These are phyloP conservation scores for Quercus tomentella DNA, from an alignment of 331 rosid species.

Conservation along the genomic window DNA sequence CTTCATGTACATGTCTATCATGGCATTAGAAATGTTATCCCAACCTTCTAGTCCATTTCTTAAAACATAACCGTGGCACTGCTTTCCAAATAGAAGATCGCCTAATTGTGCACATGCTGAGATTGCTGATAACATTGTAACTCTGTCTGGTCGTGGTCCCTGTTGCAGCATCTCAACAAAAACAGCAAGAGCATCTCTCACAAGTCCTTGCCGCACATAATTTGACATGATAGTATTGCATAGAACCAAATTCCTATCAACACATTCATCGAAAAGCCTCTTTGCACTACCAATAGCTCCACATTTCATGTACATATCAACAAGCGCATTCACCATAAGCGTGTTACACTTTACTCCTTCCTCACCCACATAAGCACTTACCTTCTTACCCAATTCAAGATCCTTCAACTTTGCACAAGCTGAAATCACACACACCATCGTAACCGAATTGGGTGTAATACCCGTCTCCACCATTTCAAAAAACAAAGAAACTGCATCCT, in stretches of 20 bases:
- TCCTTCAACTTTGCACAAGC: constrained; percentile 86
- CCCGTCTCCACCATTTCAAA: constrained; percentile 64
- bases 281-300: constrained; percentile 49
- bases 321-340: constrained; percentile 60
- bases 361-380: constrained; percentile 37
- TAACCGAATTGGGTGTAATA: constrained; percentile 52
- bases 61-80: constrained; percentile 63
- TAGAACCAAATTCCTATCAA: constrained; percentile 60
- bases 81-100: constrained; percentile 49
- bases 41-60: constrained; percentile 62
- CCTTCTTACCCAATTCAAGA: constrained; percentile 49
- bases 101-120: constrained; percentile 63
- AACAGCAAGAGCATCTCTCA: constrained; percentile 36
- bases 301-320: constrained; percentile 79
- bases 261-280: constrained; percentile 39
- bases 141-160: constrained; percentile 60
- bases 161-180: constrained; percentile 44
- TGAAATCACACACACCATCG: constrained; percentile 68
- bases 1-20: constrained; percentile 86
- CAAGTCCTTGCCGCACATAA: constrained; percentile 50
- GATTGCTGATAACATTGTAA: constrained; percentile 60
- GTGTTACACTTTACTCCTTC: constrained; percentile 47
- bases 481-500: constrained; percentile 67
- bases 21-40: constrained; percentile 66
- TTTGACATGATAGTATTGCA: constrained; percentile 78